A percentile compares a stretch with the other conserved stretches of the same genome.
phyloP scores from a whole-genome alignment of 805 yeast species.

The Candida vartiovaarae region DNA sequence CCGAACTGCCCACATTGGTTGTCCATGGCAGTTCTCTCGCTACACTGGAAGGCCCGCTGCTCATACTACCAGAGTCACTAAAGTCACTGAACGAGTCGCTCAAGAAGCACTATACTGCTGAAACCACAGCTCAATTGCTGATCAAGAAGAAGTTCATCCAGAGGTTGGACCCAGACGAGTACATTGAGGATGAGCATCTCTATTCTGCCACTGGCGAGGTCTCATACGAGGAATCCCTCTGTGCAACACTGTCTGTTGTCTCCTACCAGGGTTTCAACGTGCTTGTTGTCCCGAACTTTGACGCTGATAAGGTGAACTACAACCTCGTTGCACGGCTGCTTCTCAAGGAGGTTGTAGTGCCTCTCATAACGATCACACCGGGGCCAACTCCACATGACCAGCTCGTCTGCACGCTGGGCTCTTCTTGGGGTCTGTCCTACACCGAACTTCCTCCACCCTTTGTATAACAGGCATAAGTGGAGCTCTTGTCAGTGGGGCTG shows the following conservation, averaged over 20 bases:
- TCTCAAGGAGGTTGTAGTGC: conserved; percentile 2
- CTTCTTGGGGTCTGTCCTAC: neutral
- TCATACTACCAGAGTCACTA: conserved; percentile 10
- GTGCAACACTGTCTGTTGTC: conserved; percentile 11
- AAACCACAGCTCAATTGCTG: neutral
- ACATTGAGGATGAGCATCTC: conserved; percentile 43
- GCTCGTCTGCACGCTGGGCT: conserved; percentile 14
- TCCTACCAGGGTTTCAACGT: conserved; percentile 13
- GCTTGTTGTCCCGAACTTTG: conserved; percentile 13
- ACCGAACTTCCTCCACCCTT: conserved; percentile 48
- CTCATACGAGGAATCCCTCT: conserved; percentile 3
- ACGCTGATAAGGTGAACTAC: conserved; percentile 27
- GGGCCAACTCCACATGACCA: conserved; percentile 26
- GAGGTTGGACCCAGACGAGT: conserved; percentile 23
- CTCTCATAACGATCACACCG: conserved; percentile 25
- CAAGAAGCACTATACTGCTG: neutral
- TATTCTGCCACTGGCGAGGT: conserved; percentile 26
- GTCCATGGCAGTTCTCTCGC: neutral
- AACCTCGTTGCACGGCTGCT: conserved; percentile 25
- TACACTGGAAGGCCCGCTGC: conserved; percentile 11
- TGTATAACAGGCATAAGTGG: conserved; percentile 51
- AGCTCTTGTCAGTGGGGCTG: conserved; percentile 28
- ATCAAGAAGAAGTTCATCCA: conserved; percentile 7
- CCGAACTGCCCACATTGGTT: conserved; percentile 11
- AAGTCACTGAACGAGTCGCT: conserved; percentile 13